A percentile compares a stretch with the other conserved stretches of the same genome.
These are phyloP conservation scores for Candida chauliodis DNA, from an alignment of 805 yeast genomes.

Conservation along the genomic window DNA sequence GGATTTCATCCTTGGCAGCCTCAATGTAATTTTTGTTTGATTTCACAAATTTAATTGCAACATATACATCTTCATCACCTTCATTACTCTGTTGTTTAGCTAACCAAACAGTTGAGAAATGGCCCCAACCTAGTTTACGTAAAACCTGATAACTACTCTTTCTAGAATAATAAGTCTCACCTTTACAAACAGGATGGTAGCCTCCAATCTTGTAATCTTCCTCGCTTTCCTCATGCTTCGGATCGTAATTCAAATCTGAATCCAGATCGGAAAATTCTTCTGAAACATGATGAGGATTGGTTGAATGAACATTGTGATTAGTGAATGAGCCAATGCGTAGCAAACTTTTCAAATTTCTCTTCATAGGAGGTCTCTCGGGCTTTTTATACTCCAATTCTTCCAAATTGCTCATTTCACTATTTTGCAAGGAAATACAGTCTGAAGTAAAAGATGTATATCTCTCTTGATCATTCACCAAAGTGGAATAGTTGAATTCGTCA, in stretches of 20 bases:
- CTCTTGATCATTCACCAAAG: constrained; percentile 12
- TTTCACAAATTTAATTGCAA: constrained; percentile 61
- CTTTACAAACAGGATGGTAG: constrained; percentile 58
- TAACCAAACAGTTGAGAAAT: constrained; percentile 70
- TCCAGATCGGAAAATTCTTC: constrained; percentile 20
- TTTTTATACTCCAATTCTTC: neutral
- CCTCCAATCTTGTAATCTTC: constrained; percentile 59
- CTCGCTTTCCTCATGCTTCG: constrained; percentile 44
- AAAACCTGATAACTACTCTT: constrained; percentile 42
- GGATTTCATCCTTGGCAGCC: constrained; percentile 65
- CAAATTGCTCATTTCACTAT: constrained; percentile 34
- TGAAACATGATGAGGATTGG: constrained; percentile 3
- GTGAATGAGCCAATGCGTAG: constrained; percentile 11
- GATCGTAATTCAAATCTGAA: constrained; percentile 25
- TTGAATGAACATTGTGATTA: constrained; percentile 5
- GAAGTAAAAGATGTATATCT: constrained; percentile 29
- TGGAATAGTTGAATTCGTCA: constrained; percentile 4
- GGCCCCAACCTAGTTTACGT: constrained; percentile 69
- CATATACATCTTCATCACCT: constrained; percentile 40
- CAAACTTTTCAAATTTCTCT: constrained; percentile 8
- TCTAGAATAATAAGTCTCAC: constrained; percentile 48
- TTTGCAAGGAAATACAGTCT: constrained; percentile 35
- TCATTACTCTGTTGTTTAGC: no score
- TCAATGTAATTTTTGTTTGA: constrained; percentile 51
- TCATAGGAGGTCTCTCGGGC: constrained; percentile 4